Evolutionary conservation across 495 filamentous ascomycete species (phyloP).

Genomic region (Glutinoglossum americanum): DNA sequence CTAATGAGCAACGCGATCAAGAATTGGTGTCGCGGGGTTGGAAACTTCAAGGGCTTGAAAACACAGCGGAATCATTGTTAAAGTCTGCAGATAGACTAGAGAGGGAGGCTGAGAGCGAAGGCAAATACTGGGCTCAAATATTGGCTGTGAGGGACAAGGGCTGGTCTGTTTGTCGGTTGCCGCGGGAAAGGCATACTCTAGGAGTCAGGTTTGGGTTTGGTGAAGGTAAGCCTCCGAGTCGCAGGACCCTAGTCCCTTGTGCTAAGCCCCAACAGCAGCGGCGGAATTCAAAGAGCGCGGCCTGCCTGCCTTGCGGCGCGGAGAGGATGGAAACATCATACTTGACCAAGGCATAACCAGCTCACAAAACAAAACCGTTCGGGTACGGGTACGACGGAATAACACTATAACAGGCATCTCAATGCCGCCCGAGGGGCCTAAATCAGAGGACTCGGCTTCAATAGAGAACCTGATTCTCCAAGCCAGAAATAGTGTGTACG

Average conservation of each 20-base stretch:
- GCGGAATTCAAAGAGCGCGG: conserved; percentile 58
- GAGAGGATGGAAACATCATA: conserved; percentile 48
- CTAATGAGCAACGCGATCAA: conserved; percentile 31
- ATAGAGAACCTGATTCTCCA: conserved; percentile 48
- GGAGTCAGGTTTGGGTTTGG: conserved; percentile 77
- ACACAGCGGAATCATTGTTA: conserved; percentile 52
- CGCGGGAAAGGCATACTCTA: conserved; percentile 48
- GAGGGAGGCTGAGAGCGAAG: conserved; percentile 53
- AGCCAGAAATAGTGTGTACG: conserved; percentile 71
- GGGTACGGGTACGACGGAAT: conserved; percentile 29
- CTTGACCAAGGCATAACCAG: conserved; percentile 46
- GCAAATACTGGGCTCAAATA: conserved; percentile 73
- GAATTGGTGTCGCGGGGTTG: conserved; percentile 48
- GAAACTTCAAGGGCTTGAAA: conserved; percentile 52
- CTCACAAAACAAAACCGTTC: conserved; percentile 36
- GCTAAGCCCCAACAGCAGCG: conserved; percentile 25
- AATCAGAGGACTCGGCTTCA: conserved; percentile 16
- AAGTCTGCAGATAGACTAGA: conserved; percentile 49
- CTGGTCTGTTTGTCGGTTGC: conserved; percentile 60
- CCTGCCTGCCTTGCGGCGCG: conserved; percentile 51
- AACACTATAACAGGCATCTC: conserved; percentile 30
- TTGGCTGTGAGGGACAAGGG: conserved; percentile 58
- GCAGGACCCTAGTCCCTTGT: conserved; percentile 2
- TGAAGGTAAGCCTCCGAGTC: conserved; percentile 28
- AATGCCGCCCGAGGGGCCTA: conserved; percentile 15